phyloP scores from a whole-genome alignment of 2,329 filamentous ascomycete genomes.

The Neobulgaria alba region DNA sequence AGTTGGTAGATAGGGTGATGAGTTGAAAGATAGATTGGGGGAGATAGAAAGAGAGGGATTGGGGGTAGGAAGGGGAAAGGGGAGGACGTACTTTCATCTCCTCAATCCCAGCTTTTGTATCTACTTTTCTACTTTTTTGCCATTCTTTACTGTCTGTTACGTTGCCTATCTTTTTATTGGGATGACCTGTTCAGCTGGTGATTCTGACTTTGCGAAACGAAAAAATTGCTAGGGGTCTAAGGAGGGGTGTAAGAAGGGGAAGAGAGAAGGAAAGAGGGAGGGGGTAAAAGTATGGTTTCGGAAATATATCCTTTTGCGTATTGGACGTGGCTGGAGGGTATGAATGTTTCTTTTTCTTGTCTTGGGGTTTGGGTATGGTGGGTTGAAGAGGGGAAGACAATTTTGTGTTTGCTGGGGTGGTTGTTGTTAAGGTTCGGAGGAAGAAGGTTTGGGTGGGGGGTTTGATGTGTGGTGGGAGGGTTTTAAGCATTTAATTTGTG shows the following conservation, averaged over 20 bases:
- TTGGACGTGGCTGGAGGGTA: conserved; percentile 55
- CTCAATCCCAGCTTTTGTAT: conserved; percentile 53
- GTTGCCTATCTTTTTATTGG: conserved; percentile 33
- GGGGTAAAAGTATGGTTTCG: conserved; percentile 28
- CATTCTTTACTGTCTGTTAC: conserved; percentile 54
- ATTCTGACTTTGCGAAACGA: neutral
- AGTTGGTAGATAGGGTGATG: too few relatives aligned
- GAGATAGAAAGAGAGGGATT: neutral
- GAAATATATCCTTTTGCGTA: conserved; percentile 62
- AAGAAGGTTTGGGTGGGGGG: neutral
- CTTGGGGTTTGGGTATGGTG: neutral
- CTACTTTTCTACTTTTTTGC: conserved; percentile 54
- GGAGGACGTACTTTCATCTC: conserved; percentile 37
- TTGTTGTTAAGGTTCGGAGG: neutral
- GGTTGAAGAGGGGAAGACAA: too few relatives aligned
- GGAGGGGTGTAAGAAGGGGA: neutral
- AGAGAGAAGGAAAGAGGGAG: neutral
- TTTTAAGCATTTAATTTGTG: neutral
- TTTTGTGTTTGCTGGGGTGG: neutral
- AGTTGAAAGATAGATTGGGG: too few relatives aligned
- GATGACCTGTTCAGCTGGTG: neutral
- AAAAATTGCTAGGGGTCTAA: neutral
- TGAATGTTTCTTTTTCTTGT: conserved; percentile 37
- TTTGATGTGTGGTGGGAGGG: neutral
- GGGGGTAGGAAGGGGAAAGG: neutral